Percentiles rank a stretch among this genome's conserved stretches.
Evolutionary conservation across 495 filamentous ascomycete genomes (phyloP).

Genomic region (Chaetomium tenue): DNA sequence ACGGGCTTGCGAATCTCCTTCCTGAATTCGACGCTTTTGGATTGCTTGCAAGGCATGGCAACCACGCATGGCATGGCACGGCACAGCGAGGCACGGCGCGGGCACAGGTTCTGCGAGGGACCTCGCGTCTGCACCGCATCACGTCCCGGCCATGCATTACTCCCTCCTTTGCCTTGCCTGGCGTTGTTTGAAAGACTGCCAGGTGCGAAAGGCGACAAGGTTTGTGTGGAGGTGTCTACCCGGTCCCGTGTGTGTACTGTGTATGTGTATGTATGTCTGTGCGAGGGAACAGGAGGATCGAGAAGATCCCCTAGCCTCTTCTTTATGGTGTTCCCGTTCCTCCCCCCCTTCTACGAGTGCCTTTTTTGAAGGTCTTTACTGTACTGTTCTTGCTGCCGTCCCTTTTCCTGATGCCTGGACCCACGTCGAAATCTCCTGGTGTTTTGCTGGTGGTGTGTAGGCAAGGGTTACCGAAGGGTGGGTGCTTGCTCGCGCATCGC

Average conservation of each 20-base stretch:
- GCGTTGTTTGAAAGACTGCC: too few species aligned
- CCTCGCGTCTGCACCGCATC: not conserved
- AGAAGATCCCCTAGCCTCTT: too few species aligned
- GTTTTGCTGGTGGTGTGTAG: not conserved
- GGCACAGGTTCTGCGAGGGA: too few species aligned
- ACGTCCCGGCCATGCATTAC: not conserved
- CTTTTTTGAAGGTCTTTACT: too few species aligned
- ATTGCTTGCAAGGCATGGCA: too few species aligned
- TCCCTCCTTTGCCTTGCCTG: not conserved
- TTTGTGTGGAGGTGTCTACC: too few species aligned
- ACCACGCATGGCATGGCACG: not conserved
- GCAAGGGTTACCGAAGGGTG: slow-evolving; percentile 1
- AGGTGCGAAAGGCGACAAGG: not conserved
- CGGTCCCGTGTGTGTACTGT: too few species aligned
- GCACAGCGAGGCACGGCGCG: too few species aligned
- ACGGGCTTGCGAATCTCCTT: slow-evolving; percentile 2
- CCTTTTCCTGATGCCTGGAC: not conserved
- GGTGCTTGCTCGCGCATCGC: not conserved
- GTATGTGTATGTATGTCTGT: too few species aligned
- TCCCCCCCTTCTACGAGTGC: too few species aligned
- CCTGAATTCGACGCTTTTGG: not conserved
- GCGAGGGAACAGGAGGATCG: too few species aligned
- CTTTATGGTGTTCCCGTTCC: not conserved
- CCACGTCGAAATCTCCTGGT: not conserved
- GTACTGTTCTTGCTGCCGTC: not conserved